These are phyloP conservation scores for Candida arabinofermentans DNA, from an alignment of 805 yeast genomes.

Conservation along the genomic window DNA sequence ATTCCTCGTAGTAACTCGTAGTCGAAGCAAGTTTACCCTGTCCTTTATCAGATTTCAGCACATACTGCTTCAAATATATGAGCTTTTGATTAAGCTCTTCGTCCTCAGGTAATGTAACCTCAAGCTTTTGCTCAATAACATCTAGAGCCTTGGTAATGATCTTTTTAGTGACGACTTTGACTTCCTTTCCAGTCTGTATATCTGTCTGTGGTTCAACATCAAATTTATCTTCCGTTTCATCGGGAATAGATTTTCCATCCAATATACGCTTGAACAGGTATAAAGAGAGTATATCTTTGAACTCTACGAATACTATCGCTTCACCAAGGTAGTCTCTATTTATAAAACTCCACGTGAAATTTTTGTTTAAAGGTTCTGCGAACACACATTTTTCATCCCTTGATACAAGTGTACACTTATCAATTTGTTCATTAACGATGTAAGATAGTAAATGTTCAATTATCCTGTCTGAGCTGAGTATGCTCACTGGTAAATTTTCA, in stretches of 20 bases:
- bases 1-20: constrained; percentile 21
- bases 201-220: no score
- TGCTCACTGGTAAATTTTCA: constrained; percentile 15
- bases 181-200: no score
- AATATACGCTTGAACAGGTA: constrained; percentile 17
- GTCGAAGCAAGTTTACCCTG: constrained; percentile 11
- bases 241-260: no score
- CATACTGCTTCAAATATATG: neutral
- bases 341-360: constrained; percentile 25
- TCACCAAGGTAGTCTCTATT: constrained; percentile 13
- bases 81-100: neutral
- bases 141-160: constrained; percentile 7
- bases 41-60: neutral
- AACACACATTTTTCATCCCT: constrained; percentile 1
- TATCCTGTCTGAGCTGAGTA: constrained; percentile 13
- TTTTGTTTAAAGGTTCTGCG: constrained; percentile 3
- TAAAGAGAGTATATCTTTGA: constrained; percentile 26
- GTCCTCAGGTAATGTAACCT: neutral
- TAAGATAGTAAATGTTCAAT: constrained; percentile 20
- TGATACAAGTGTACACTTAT: neutral
- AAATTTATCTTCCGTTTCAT: no score
- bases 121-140: constrained; percentile 7
- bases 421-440: constrained; percentile 7
- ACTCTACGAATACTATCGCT: constrained; percentile 23
- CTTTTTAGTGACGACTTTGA: constrained; percentile 7